Percentiles rank a stretch among this genome's conserved stretches.
phyloP scores from a whole-genome alignment of 805 yeast genomes.

The Candida quercuum region DNA sequence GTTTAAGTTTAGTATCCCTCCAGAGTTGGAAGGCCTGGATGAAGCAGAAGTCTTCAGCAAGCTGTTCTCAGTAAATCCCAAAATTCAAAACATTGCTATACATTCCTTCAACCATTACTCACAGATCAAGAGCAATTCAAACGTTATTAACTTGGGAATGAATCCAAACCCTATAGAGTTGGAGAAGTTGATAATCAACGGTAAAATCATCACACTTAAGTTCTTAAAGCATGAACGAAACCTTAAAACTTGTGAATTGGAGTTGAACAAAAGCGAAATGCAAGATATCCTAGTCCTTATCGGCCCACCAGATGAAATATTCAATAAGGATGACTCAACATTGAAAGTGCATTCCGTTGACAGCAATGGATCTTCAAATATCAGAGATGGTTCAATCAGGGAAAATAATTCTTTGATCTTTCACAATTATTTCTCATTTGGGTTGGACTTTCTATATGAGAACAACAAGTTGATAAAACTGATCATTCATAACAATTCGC shows the following conservation, averaged over 20 bases:
- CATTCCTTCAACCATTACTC: slow-evolving; percentile 12
- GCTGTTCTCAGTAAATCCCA: slow-evolving; percentile 8
- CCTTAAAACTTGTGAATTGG: slow-evolving; percentile 15
- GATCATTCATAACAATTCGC: slow-evolving; percentile 46
- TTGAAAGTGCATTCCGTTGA: slow-evolving; percentile 31
- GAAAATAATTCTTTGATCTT: slow-evolving; percentile 27
- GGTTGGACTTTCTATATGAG: slow-evolving; percentile 50
- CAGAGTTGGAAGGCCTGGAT: slow-evolving; percentile 11
- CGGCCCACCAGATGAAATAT: slow-evolving; percentile 55
- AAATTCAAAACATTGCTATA: slow-evolving; percentile 8
- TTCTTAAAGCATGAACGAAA: slow-evolving; percentile 20
- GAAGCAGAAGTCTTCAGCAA: slow-evolving; percentile 4
- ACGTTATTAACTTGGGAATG: background rate
- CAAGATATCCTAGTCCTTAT: slow-evolving; percentile 40
- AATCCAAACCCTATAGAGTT: slow-evolving; percentile 7
- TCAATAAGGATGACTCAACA: slow-evolving; percentile 39
- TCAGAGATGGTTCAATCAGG: too few relatives aligned
- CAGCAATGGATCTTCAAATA: background rate
- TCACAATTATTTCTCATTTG: slow-evolving; percentile 52
- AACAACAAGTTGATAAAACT: slow-evolving; percentile 38
- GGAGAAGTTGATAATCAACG: slow-evolving; percentile 7
- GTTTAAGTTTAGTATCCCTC: slow-evolving; percentile 35
- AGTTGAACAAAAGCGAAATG: slow-evolving; percentile 41
- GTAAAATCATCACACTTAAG: slow-evolving; percentile 13
- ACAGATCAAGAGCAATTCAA: slow-evolving; percentile 21